Evolutionary conservation across 2,329 filamentous ascomycete species (phyloP).

Genomic region (Cladosporium sp.): DNA sequence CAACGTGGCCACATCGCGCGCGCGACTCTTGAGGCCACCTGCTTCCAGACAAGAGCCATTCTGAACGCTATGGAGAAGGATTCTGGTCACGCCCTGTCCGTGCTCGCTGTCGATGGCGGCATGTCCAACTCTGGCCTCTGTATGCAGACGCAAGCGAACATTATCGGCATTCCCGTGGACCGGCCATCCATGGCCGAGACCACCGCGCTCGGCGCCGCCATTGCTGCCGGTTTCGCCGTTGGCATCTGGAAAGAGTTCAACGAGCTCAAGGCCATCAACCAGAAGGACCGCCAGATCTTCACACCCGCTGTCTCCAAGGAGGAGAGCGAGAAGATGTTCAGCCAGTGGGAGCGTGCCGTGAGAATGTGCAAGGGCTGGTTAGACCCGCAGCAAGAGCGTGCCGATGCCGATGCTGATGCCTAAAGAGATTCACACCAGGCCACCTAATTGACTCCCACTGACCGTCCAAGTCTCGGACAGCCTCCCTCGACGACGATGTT

Average conservation of each 20-base stretch:
- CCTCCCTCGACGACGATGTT: neutral
- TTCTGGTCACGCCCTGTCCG: slow-evolving; percentile 66
- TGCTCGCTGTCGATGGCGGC: slow-evolving; percentile 77
- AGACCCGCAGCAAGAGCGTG: slow-evolving; percentile 19
- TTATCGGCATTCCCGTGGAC: slow-evolving; percentile 75
- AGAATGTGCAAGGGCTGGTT: slow-evolving; percentile 26
- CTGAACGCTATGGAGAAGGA: slow-evolving; percentile 83
- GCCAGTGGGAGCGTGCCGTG: slow-evolving; percentile 23
- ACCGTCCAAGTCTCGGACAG: too few species aligned
- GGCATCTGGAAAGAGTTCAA: slow-evolving; percentile 70
- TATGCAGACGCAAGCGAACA: slow-evolving; percentile 87
- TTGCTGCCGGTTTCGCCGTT: slow-evolving; percentile 75
- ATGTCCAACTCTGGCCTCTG: slow-evolving; percentile 81
- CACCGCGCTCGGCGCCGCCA: slow-evolving; percentile 77
- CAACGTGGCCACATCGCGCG: slow-evolving; percentile 77
- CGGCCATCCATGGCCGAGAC: slow-evolving; percentile 83
- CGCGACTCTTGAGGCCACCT: slow-evolving; percentile 80
- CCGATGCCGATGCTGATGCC: neutral
- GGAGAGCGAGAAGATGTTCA: slow-evolving; percentile 30
- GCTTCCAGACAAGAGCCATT: slow-evolving; percentile 87
- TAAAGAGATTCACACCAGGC: too few species aligned
- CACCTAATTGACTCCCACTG: too few species aligned
- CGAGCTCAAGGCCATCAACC: slow-evolving; percentile 53
- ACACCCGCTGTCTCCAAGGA: slow-evolving; percentile 20
- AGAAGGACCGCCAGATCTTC: slow-evolving; percentile 23